Percentiles rank a stretch among this genome's conserved stretches.
Conservation (phyloP, 768 basidiomycete genomes). For the Tylopilus intermedius region DNA sequence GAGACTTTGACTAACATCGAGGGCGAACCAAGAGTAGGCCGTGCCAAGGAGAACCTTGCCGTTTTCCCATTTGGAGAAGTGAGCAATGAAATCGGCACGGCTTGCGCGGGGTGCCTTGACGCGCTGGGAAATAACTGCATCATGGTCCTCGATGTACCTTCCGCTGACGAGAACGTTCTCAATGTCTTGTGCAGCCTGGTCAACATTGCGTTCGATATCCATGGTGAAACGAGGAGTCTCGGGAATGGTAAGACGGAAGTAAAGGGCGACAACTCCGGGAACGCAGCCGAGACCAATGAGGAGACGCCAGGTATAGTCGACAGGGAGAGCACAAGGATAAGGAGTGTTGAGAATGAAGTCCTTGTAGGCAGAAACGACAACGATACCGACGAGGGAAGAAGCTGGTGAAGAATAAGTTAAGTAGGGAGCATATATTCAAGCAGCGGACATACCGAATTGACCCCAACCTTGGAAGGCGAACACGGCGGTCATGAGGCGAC, state of each 20-base stretch:
- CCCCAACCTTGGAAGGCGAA: constrained; percentile 89
- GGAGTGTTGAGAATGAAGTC: constrained; percentile 43
- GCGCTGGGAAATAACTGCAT: constrained; percentile 44
- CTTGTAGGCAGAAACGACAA: constrained; percentile 69
- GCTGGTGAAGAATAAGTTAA: constrained; percentile 30
- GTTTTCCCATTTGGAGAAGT: constrained; percentile 76
- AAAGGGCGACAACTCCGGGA: constrained; percentile 75
- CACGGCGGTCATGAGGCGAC: constrained; percentile 85
- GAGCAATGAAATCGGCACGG: constrained; percentile 56
- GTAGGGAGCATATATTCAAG: not conserved
- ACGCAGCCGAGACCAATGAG: constrained; percentile 85
- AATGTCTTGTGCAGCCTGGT: constrained; percentile 71
- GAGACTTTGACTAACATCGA: constrained; percentile 51
- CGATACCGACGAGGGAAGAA: constrained; percentile 61
- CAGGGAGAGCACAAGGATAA: constrained; percentile 36
- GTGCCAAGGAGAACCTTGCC: constrained; percentile 74
- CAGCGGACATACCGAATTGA: constrained; percentile 52
- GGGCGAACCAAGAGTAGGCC: constrained; percentile 84
- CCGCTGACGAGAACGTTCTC: constrained; percentile 57
- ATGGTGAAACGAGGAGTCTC: constrained; percentile 90
- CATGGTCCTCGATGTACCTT: constrained; percentile 46
- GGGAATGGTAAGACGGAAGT: constrained; percentile 90
- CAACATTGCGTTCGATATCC: constrained; percentile 82
- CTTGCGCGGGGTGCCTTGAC: constrained; percentile 66
- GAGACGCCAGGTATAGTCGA: constrained; percentile 83